Percentiles rank a stretch among this genome's conserved stretches.
phyloP scores from a whole-genome alignment of 2,329 filamentous ascomycete species.

The Fusarium solani-melongenae region DNA sequence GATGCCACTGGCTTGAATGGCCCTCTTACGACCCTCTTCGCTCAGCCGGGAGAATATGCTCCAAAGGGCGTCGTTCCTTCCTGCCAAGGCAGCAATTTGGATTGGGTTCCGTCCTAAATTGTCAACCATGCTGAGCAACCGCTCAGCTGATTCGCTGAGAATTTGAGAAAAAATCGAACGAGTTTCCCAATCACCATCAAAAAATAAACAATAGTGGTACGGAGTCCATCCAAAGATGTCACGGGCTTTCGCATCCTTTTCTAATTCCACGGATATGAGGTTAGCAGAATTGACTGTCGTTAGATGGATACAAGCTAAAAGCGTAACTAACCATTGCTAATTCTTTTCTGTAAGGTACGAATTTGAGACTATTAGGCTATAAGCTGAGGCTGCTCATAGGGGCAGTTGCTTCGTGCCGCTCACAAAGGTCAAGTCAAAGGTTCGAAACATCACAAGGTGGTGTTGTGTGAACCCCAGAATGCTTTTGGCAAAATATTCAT shows the following conservation, averaged over 20 bases:
- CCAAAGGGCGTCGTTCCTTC: fast-evolving
- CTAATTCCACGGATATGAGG: fast-evolving
- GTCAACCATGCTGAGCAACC: background rate
- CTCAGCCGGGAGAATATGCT: fast-evolving
- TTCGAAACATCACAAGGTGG: background rate
- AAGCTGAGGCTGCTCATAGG: too few species aligned
- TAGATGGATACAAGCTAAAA: background rate
- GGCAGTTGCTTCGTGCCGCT: background rate
- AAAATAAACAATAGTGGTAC: background rate
- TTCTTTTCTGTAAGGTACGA: too few species aligned
- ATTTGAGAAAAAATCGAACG: too few species aligned
- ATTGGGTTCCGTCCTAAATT: background rate
- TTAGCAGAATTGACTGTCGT: background rate
- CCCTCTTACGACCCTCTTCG: background rate
- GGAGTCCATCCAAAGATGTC: background rate
- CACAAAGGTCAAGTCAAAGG: fast-evolving
- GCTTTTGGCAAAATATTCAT: background rate
- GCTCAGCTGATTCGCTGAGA: background rate
- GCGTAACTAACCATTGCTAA: background rate
- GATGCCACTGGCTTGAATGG: background rate
- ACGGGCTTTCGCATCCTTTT: fast-evolving
- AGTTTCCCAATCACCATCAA: too few species aligned
- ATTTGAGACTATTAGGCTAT: too few species aligned
- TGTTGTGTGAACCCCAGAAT: fast-evolving
- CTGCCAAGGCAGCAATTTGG: background rate